These are phyloP conservation scores for Penicillium sp. DNA, from an alignment of 2,329 filamentous ascomycete genomes.

Conservation along the genomic window DNA sequence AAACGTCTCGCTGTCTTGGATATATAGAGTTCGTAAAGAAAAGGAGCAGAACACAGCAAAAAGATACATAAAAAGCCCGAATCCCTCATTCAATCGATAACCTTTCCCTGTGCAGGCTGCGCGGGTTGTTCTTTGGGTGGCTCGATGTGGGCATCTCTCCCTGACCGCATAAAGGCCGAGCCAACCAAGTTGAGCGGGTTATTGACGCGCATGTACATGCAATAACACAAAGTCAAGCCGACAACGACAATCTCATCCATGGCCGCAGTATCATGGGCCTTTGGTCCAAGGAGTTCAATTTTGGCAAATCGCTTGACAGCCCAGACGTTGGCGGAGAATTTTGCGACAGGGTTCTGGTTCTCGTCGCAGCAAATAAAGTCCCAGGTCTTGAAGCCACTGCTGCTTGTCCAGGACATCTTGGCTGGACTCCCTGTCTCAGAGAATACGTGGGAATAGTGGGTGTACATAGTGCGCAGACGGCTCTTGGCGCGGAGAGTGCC, in stretches of 20 bases:
- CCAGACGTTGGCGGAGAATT: conserved; percentile 28
- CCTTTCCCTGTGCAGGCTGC: background rate
- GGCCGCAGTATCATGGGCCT: conserved; percentile 10
- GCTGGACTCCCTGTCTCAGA: conserved; percentile 17
- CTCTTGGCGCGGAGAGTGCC: conserved; percentile 25
- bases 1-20: too few species aligned
- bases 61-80: background rate
- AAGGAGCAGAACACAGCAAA: too few species aligned
- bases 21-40: too few species aligned
- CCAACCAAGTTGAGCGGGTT: background rate
- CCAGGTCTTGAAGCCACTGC: conserved; percentile 29
- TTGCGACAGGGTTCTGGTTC: conserved; percentile 26
- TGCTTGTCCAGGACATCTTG: conserved; percentile 30
- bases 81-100: background rate
- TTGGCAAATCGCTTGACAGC: conserved; percentile 25
- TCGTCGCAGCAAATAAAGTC: conserved; percentile 33
- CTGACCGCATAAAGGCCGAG: background rate
- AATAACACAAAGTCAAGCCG: conserved; percentile 29
- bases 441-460: conserved; percentile 22
- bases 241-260: conserved; percentile 32
- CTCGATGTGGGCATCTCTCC: background rate
- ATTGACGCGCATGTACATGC: conserved; percentile 2
- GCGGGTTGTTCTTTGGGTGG: background rate
- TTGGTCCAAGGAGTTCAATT: conserved; percentile 28
- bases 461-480: conserved; percentile 28